Base-by-base conservation (phyloP, 2,329 filamentous ascomycete species). In the Exserohilum turcica region DNA sequence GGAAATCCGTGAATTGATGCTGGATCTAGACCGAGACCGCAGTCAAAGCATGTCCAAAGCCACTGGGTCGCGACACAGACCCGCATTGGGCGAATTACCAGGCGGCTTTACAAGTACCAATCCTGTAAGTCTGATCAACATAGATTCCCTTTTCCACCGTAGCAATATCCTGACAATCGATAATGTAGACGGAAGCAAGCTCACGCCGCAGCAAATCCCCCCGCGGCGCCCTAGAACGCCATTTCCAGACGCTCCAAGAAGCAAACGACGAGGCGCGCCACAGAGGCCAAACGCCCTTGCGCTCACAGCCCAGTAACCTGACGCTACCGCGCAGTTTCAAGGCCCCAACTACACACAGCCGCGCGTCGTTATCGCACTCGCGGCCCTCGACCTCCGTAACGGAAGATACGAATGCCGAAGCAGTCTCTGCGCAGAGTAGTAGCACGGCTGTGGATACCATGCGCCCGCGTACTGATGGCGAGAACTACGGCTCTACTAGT, bases 1-100 rank as follows among this genome's bases (percentile, higher is more conserved):
- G 33, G 46, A 49, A 16, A 54, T 54, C 13, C 51, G 46, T 0
- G 33, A 44, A 7, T 6, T 44, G 28, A 44, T 54, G 45, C 19
- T 54, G 2, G 33, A 39, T n/a, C 21, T 50, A 1, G 46, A 50
- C 15, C 29, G 42, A 24, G 42, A 44, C 10, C 19, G 42, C 8
- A 6, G 13, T 5, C 29, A 15, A n/a, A 33, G 29, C 6, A 4
- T 13, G 6, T 29, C 38, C 5, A 29, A 24, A 35, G 13, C 4
- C 32, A 16, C 32, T 35, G 13, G 15, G 5, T 15, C 32, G 32
- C 32, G 15, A 35, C 32, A 13, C 13, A 35, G 32, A 6, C 13
- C 32, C 4, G 13, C 13, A 15, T 15, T 35, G 15, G 15, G 13
- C 15, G 13, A 24, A 27, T 7, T 44, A 6, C 42, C 42, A 1